Conservation (phyloP, 2,329 filamentous ascomycete genomes). For the Penicillium sp. region DNA sequence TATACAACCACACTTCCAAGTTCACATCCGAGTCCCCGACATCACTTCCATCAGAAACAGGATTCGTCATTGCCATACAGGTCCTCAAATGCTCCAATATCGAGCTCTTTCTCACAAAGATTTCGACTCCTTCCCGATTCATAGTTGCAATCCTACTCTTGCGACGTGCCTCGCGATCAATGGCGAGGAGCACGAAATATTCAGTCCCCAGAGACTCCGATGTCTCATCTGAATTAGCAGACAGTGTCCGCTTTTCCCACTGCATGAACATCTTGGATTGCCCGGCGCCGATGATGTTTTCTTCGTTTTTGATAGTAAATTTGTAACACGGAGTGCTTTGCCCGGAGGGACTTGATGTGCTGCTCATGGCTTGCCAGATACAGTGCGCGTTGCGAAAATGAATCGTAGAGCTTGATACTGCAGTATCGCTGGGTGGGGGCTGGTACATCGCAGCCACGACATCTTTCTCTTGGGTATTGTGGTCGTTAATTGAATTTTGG, state of each 20-base stretch:
- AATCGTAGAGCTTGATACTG: conserved; percentile 6
- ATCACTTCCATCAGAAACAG: conserved; percentile 5
- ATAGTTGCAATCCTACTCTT: conserved; percentile 25
- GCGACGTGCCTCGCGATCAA: conserved; percentile 21
- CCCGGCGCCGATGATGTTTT: conserved; percentile 1
- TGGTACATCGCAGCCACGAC: conserved; percentile 23
- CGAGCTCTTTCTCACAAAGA: conserved; percentile 27
- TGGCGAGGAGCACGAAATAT: conserved; percentile 22
- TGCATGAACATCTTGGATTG: conserved; percentile 20
- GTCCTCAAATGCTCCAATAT: conserved; percentile 23
- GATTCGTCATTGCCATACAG: conserved; percentile 19
- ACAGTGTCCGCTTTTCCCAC: conserved; percentile 20
- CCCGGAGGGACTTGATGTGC: conserved; percentile 1
- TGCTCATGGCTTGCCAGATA: conserved; percentile 17
- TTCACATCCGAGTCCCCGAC: conserved; percentile 17
- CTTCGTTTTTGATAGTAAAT: conserved; percentile 14
- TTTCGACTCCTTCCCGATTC: conserved; percentile 22
- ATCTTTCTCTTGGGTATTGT: conserved; percentile 9
- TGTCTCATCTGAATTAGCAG: not conserved
- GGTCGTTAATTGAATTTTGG: not conserved
- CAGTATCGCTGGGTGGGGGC: not conserved
- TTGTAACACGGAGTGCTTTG: conserved; percentile 15
- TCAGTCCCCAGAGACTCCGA: conserved; percentile 5
- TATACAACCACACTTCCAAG: conserved; percentile 30
- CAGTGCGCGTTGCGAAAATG: conserved; percentile 20